Evolutionary conservation across 257 asterid species (phyloP).

Genomic region (Primulina tabacum): DNA sequence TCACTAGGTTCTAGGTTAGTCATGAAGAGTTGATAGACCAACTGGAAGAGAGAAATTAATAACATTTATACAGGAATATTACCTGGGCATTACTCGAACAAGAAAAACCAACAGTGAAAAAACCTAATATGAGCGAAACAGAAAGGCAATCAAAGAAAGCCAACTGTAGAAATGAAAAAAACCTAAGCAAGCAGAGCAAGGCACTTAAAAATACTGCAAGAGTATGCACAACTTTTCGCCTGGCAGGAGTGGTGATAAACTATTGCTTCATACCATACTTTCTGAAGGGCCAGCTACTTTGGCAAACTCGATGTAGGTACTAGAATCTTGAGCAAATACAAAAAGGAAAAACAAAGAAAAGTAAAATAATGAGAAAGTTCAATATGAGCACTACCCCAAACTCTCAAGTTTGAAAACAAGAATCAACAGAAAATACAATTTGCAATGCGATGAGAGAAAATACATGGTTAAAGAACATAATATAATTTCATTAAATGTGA

Average conservation of each 20-base stretch:
- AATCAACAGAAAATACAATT: background rate
- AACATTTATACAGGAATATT: slow-evolving; percentile 21
- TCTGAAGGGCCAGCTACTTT: background rate
- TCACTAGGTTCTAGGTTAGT: slow-evolving; percentile 76
- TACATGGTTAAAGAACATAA: background rate
- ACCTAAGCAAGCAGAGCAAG: background rate
- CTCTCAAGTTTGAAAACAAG: background rate
- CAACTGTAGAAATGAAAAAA: background rate
- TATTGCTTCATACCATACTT: too few relatives aligned
- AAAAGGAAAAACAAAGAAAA: too few relatives aligned
- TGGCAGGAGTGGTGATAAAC: background rate
- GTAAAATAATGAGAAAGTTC: background rate
- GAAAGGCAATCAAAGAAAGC: background rate
- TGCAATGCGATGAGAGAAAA: too few relatives aligned
- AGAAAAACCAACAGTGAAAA: background rate
- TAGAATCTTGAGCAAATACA: background rate
- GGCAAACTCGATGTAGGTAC: background rate
- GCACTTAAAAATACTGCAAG: slow-evolving; percentile 15
- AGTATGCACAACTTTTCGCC: background rate
- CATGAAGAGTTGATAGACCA: slow-evolving; percentile 88
- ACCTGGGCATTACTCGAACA: slow-evolving; percentile 17
- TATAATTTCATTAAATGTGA: background rate
- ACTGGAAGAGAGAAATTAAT: slow-evolving; percentile 40
- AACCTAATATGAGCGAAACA: background rate
- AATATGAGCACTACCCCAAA: background rate